These are phyloP conservation scores for Fusarium keratoplasticum DNA, from an alignment of 2,329 filamentous ascomycete genomes.

Conservation along the genomic window DNA sequence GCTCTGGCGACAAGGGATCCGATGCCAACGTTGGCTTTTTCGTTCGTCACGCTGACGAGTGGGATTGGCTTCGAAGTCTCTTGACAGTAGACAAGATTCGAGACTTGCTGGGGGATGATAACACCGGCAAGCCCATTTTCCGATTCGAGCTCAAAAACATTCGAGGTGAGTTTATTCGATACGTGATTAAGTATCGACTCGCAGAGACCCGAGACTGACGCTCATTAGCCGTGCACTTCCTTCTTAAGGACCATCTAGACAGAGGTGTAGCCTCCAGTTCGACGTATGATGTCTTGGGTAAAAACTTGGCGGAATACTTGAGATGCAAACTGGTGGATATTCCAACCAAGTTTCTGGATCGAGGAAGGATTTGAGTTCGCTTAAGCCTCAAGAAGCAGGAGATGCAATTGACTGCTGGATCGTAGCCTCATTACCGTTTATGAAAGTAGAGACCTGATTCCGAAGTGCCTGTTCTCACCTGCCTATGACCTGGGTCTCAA, in stretches of 20 bases:
- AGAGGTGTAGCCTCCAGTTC: conserved; percentile 49
- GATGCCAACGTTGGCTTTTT: conserved; percentile 59
- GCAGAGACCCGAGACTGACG: not conserved
- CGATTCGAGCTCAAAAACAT: conserved; percentile 56
- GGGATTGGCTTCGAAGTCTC: conserved; percentile 56
- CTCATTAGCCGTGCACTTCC: conserved; percentile 48
- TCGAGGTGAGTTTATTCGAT: not conserved
- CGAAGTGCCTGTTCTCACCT: not conserved
- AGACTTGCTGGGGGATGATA: conserved; percentile 51
- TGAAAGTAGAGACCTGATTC: not conserved
- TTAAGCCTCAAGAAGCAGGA: not conserved
- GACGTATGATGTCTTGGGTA: conserved; percentile 55
- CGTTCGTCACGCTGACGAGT: conserved; percentile 56
- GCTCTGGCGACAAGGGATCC: conserved; percentile 54
- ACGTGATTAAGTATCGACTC: not conserved
- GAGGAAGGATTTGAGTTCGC: conserved; percentile 46
- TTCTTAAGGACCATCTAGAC: conserved; percentile 60
- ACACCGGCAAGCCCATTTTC: conserved; percentile 52
- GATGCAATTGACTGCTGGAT: not conserved
- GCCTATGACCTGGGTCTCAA: not conserved
- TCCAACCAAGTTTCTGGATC: conserved; percentile 54
- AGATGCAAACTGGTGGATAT: conserved; percentile 56
- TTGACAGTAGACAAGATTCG: conserved; percentile 53
- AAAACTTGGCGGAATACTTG: conserved; percentile 58
- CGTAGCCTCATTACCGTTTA: no score